A percentile compares a stretch with the other conserved stretches of the same genome.
phyloP scores from a whole-genome alignment of 768 basidiomycete genomes.

The Hebeloma cylindrosporum region DNA sequence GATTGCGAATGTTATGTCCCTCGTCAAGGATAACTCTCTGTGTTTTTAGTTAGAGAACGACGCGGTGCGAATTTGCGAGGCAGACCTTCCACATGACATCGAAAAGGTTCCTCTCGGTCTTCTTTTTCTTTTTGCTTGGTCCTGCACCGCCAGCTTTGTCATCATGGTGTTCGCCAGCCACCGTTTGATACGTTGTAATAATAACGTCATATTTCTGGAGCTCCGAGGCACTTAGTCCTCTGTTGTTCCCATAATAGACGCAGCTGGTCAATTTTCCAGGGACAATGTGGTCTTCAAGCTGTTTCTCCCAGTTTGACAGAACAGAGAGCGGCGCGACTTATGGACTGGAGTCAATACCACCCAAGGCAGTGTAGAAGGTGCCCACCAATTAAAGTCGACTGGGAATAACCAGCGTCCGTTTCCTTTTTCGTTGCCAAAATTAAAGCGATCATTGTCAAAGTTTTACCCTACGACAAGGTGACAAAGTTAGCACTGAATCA shows the following conservation, averaged over 20 bases:
- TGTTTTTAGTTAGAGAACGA: neutral
- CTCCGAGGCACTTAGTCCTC: conserved; percentile 55
- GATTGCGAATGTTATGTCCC: conserved; percentile 85
- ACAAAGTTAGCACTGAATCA: neutral
- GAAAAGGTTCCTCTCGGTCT: conserved; percentile 57
- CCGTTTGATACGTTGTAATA: conserved; percentile 81
- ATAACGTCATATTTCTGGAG: conserved; percentile 74
- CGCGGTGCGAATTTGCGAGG: neutral
- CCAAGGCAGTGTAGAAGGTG: neutral
- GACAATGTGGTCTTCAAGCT: conserved; percentile 71
- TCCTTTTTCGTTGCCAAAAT: conserved; percentile 77
- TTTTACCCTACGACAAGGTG: conserved; percentile 68
- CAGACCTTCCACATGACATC: conserved; percentile 79
- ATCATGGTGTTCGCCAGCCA: conserved; percentile 54
- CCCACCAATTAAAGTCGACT: conserved; percentile 78
- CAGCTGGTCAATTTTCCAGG: conserved; percentile 51
- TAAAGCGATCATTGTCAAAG: conserved; percentile 83
- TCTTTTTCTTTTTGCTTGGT: conserved; percentile 62
- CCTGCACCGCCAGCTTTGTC: conserved; percentile 25
- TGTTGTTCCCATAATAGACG: conserved; percentile 73
- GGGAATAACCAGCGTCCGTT: conserved; percentile 51
- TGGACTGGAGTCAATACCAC: neutral
- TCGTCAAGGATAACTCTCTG: conserved; percentile 85
- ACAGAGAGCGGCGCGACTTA: conserved; percentile 82
- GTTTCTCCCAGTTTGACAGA: conserved; percentile 87